These are phyloP conservation scores for Fusarium beomiforme DNA, from an alignment of 2,329 filamentous ascomycete genomes.

Conservation along the genomic window DNA sequence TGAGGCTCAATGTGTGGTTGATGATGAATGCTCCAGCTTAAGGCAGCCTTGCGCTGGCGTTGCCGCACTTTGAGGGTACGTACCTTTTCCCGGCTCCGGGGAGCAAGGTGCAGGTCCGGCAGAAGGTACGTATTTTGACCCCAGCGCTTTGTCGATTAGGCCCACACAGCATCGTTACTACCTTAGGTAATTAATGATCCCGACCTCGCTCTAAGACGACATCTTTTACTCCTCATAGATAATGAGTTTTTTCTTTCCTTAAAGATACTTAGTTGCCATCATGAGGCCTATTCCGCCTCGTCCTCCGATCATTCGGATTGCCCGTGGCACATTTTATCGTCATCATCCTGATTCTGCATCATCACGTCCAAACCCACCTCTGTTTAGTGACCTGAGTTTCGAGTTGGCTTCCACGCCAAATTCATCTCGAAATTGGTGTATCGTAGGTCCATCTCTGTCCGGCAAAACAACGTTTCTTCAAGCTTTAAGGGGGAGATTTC, in stretches of 20 bases:
- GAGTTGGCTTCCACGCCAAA: slow-evolving; percentile 68
- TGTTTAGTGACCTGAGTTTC: slow-evolving; percentile 79
- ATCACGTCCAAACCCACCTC: slow-evolving; percentile 69
- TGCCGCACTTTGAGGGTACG: slow-evolving; percentile 30
- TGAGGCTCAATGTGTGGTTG: slow-evolving; percentile 17
- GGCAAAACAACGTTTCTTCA: slow-evolving; percentile 87
- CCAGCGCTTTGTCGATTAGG: slow-evolving; percentile 2
- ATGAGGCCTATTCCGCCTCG: slow-evolving; percentile 52
- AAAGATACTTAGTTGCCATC: slow-evolving; percentile 34
- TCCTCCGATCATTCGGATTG: slow-evolving; percentile 74
- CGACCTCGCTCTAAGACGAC: slow-evolving; percentile 28
- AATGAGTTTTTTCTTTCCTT: slow-evolving; percentile 11
- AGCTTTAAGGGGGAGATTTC: slow-evolving; percentile 77
- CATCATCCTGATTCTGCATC: slow-evolving; percentile 69
- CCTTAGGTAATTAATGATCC: slow-evolving; percentile 23
- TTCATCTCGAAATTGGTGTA: slow-evolving; percentile 76
- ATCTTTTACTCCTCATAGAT: neutral
- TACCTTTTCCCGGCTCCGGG: slow-evolving; percentile 24
- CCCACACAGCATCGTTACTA: slow-evolving; percentile 32
- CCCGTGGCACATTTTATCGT: slow-evolving; percentile 85
- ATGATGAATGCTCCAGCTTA: slow-evolving; percentile 38
- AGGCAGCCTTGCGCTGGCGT: slow-evolving; percentile 39
- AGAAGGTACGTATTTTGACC: slow-evolving; percentile 5
- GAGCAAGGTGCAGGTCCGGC: slow-evolving; percentile 17
- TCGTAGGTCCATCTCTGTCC: slow-evolving; percentile 81